These are phyloP conservation scores for Daedaleopsis sinensis DNA, from an alignment of 768 basidiomycete species.

Conservation along the genomic window DNA sequence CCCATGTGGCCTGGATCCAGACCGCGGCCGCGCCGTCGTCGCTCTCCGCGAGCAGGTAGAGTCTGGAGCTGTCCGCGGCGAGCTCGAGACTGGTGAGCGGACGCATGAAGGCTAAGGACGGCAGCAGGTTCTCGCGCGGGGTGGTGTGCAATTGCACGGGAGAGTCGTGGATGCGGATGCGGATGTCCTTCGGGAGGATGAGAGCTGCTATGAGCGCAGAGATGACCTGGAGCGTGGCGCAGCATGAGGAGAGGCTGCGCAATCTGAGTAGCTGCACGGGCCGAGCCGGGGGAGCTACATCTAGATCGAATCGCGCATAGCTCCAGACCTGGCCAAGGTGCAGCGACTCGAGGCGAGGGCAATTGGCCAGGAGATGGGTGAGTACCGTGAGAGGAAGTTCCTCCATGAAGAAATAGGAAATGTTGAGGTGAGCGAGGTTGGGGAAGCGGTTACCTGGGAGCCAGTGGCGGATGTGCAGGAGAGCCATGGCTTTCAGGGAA, in stretches of 20 bases:
- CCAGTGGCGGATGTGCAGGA: conserved; percentile 6
- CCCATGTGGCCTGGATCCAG: conserved; percentile 1
- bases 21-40: not conserved
- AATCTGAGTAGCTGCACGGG: not conserved
- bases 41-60: conserved; percentile 1
- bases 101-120: not conserved
- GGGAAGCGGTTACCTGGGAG: conserved; percentile 1
- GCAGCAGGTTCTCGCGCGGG: not conserved
- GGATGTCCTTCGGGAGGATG: not conserved
- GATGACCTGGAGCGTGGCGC: not conserved
- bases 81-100: conserved; percentile 1
- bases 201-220: not conserved
- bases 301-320: not conserved
- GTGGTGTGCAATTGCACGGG: not conserved
- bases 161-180: not conserved
- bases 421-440: conserved; percentile 3
- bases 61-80: not conserved
- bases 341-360: not conserved
- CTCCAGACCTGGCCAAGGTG: conserved; percentile 6
- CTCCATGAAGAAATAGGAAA: conserved; percentile 9
- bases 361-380: not conserved
- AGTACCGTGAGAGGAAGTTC: conserved; percentile 2
- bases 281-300: not conserved
- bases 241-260: conserved; percentile 1
- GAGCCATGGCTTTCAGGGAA: not conserved